phyloP scores from a whole-genome alignment of 2,329 filamentous ascomycete genomes.

The Aspergillus pseudoglaucus region DNA sequence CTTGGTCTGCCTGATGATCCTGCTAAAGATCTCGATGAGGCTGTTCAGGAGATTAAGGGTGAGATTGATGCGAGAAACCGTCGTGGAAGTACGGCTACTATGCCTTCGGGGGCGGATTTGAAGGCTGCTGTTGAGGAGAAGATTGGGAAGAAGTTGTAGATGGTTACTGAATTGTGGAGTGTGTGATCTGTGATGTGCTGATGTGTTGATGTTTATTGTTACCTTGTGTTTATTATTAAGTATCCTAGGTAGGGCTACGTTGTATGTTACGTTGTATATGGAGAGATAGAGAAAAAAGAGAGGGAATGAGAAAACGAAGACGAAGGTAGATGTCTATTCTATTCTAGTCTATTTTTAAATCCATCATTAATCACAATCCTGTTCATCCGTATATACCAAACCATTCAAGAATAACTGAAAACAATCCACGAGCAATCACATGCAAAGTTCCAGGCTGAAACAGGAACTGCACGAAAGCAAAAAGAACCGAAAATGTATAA shows the following conservation, averaged over 20 bases:
- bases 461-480: too few relatives aligned
- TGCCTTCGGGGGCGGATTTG: slow-evolving; percentile 46
- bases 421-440: too few relatives aligned
- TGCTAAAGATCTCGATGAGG: slow-evolving; percentile 68
- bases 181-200: background rate
- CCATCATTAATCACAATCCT: too few relatives aligned
- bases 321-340: background rate
- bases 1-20: slow-evolving; percentile 75
- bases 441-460: too few relatives aligned
- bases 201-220: background rate
- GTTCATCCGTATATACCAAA: too few relatives aligned
- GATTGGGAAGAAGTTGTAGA: slow-evolving; percentile 42
- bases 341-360: too few relatives aligned
- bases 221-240: background rate
- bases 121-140: slow-evolving; percentile 47
- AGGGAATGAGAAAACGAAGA: background rate
- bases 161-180: background rate
- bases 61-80: slow-evolving; percentile 61
- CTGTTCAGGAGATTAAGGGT: slow-evolving; percentile 63
- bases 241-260: too few relatives aligned
- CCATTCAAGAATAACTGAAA: too few relatives aligned
- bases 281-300: background rate
- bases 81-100: slow-evolving; percentile 38
- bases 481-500: too few relatives aligned
- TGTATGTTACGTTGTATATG: too few relatives aligned